Conservation (phyloP, 345 rosid species). For the Citrus sinensis region DNA sequence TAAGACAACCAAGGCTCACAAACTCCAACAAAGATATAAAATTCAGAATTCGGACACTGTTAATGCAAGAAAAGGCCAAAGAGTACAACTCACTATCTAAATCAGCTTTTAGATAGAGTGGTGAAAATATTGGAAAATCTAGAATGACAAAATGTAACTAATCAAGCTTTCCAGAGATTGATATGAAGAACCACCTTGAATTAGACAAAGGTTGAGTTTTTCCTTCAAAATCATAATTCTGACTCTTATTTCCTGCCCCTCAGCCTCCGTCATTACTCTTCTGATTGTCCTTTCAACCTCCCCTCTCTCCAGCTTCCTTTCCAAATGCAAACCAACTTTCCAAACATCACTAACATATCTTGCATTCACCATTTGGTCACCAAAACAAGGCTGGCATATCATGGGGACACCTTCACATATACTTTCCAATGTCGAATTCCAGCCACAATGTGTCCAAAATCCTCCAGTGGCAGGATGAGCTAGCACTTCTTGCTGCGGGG, state of each 20-base stretch:
- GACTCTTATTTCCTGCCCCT: slow-evolving; percentile 31
- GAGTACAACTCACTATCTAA: not conserved
- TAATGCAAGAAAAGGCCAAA: not conserved
- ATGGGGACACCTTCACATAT: slow-evolving; percentile 31
- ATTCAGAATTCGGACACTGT: not conserved
- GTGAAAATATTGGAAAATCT: not conserved
- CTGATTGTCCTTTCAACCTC: slow-evolving; percentile 19
- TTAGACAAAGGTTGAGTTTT: slow-evolving; percentile 13
- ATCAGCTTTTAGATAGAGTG: no score
- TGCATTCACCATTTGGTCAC: slow-evolving; percentile 30
- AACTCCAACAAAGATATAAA: not conserved
- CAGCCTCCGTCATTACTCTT: slow-evolving; percentile 16
- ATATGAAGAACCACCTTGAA: slow-evolving; percentile 21
- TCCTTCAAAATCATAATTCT: slow-evolving; percentile 19
- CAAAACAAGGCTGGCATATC: slow-evolving; percentile 42
- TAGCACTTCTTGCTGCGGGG: slow-evolving; percentile 34
- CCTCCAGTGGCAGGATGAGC: slow-evolving; percentile 28
- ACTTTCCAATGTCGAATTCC: slow-evolving; percentile 34
- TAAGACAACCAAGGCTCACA: not conserved
- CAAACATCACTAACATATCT: slow-evolving; percentile 25
- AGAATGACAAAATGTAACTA: slow-evolving; percentile 13
- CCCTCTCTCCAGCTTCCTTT: slow-evolving; percentile 23
- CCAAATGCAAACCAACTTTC: slow-evolving; percentile 29
- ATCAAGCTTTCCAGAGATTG: slow-evolving; percentile 7
- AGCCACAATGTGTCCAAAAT: slow-evolving; percentile 34